phyloP scores from a whole-genome alignment of 345 rosid genomes.

The Anastatica hierochuntica region DNA sequence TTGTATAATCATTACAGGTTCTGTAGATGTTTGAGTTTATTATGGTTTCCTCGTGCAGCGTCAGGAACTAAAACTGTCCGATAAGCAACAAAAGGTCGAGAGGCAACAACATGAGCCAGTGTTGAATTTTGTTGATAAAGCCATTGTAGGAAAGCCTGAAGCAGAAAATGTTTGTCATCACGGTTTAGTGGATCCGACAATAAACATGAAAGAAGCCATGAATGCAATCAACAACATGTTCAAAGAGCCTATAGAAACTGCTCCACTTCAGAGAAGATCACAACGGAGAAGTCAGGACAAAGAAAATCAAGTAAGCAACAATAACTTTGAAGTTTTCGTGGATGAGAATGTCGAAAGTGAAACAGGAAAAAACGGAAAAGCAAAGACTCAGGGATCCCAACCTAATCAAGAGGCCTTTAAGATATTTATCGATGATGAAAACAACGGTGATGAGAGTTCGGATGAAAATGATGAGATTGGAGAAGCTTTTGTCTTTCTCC shows the following conservation, averaged over 20 bases:
- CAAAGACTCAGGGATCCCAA: constrained; percentile 21
- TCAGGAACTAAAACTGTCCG: constrained; percentile 32
- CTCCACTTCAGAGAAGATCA: constrained; percentile 40
- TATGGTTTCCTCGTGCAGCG: constrained; percentile 27
- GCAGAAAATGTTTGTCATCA: constrained; percentile 79
- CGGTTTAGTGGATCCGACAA: constrained; percentile 80
- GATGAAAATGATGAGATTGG: constrained; percentile 28
- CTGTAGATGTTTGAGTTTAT: constrained; percentile 5
- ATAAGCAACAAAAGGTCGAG: constrained; percentile 18
- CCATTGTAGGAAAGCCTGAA: constrained; percentile 62
- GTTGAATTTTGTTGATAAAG: constrained; percentile 56
- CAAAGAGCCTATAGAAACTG: constrained; percentile 65
- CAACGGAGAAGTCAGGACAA: constrained; percentile 25
- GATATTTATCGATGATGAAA: constrained; percentile 59
- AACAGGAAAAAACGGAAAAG: constrained; percentile 11
- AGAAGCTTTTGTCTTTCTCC: constrained; percentile 47
- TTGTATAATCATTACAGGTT: constrained; percentile 3
- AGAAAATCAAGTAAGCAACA: constrained; percentile 28
- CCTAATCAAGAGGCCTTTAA: constrained; percentile 37
- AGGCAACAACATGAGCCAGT: constrained; percentile 29
- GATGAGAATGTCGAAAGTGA: constrained; percentile 40
- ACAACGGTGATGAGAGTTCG: constrained; percentile 28
- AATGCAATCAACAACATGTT: constrained; percentile 78
- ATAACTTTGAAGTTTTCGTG: constrained; percentile 40
- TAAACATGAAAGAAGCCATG: constrained; percentile 84